Evolutionary conservation across 2,329 filamentous ascomycete genomes (phyloP), one percentile per base, ranked within the genome.

Genomic region (Dryadomyces quercivorus): DNA sequence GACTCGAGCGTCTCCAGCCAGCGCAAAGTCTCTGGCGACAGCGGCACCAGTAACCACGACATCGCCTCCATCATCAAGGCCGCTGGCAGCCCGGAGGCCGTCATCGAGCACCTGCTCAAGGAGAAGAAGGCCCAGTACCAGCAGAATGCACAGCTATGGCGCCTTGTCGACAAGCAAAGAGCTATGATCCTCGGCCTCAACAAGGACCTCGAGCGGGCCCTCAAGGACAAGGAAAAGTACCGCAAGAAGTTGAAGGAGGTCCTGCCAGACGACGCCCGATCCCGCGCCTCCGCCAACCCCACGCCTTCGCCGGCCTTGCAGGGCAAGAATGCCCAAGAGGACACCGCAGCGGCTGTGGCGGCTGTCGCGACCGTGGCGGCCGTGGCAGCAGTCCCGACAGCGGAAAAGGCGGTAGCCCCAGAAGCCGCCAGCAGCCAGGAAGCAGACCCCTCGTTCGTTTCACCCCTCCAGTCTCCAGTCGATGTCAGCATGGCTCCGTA

Each of bases 191-290:
- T 95, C 20, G 92, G 91, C 8, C 75, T 98, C 59, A 96, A 97
- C 65, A 95, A 93, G 67, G 93, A 98, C 66, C 74, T 98, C 13
- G 92, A 97, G 68, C 82, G 88, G 52, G 84, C 91, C 1, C 69
- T 95, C 59, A 95, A 95, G 66, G 93, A 97, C 61, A 96, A 96
- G 69, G 92, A 97, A 61, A 85, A 86, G 62, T 97, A 97, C 66
- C 83, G 88, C 62, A 91, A 85, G 68, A 95, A 93, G 69, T 67
- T 95, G 46, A 95, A 95, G 68, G 91, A 97, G 55, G 69, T 80
- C 9, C 67, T 82, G 63, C 67, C 74, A 18, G 16, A 7, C 51
- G 10, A 42, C 8, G 10, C 3, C 16, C 20, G 16, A 3, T 15
- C 5, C 1, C 2, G 21, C 0, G 22, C 50, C n/a, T 44, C 42